Evolutionary conservation across 306 rosid species (phyloP).

Genomic region (Gastrolobium bilobum): DNA sequence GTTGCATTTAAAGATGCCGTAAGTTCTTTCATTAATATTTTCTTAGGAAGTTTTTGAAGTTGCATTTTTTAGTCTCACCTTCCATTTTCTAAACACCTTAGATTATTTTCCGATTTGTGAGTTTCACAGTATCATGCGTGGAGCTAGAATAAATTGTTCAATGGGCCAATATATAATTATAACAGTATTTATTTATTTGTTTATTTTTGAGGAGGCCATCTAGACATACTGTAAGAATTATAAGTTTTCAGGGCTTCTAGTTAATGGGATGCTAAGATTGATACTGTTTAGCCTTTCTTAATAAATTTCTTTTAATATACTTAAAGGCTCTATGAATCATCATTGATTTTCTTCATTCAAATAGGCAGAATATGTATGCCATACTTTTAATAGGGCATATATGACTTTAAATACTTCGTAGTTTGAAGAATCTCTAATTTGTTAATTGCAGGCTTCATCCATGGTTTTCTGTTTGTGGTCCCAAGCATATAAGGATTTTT

Average conservation of each 20-base stretch:
- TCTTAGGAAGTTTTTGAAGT: conserved; percentile 16
- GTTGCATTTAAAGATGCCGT: conserved; percentile 84
- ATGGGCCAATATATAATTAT: neutral
- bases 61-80: conserved; percentile 35
- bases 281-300: conserved; percentile 16
- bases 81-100: conserved; percentile 8
- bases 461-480: conserved; percentile 13
- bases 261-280: conserved; percentile 12
- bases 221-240: neutral
- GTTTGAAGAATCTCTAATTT: conserved; percentile 7
- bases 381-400: neutral
- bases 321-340: conserved; percentile 13
- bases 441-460: conserved; percentile 8
- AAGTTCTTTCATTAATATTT: conserved; percentile 56
- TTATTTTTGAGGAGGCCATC: conserved; percentile 4
- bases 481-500: conserved; percentile 20
- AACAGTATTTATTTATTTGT: neutral
- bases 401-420: conserved; percentile 36
- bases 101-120: conserved; percentile 33
- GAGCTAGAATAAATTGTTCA: conserved; percentile 17
- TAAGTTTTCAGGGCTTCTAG: neutral
- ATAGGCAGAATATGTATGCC: conserved; percentile 7
- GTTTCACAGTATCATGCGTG: conserved; percentile 10
- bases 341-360: conserved; percentile 12
- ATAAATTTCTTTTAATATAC: neutral